Evolutionary conservation across 306 rosid genomes (phyloP).

Genomic region (Ceratonia siliqua): DNA sequence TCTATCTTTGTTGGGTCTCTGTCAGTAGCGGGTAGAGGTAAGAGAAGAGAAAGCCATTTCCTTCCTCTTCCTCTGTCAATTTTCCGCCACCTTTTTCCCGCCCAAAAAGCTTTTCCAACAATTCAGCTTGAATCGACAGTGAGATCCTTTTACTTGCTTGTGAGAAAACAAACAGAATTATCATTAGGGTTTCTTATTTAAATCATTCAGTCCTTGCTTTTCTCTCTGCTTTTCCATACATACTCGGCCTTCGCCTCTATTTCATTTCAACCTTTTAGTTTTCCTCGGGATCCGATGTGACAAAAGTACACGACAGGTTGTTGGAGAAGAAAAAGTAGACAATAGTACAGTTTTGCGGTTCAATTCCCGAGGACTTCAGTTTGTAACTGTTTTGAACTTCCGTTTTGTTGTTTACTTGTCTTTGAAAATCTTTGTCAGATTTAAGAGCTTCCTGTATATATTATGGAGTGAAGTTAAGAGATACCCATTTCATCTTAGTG

Average conservation of each 20-base stretch:
- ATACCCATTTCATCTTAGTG: slow-evolving; percentile 1
- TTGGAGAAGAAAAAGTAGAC: slow-evolving; percentile 18
- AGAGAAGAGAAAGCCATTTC: slow-evolving; percentile 34
- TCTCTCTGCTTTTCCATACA: slow-evolving; percentile 25
- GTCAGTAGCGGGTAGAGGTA: slow-evolving; percentile 63
- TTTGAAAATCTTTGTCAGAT: slow-evolving; percentile 42
- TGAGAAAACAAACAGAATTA: slow-evolving; percentile 6
- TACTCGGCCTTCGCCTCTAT: slow-evolving; percentile 8
- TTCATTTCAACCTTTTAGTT: slow-evolving; percentile 1
- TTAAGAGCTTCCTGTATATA: slow-evolving; percentile 24
- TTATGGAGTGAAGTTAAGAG: slow-evolving; percentile 29
- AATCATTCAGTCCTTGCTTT: slow-evolving; percentile 38
- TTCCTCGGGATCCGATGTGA: slow-evolving; percentile 58
- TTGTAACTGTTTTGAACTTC: slow-evolving; percentile 18
- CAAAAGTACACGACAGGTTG: slow-evolving; percentile 23
- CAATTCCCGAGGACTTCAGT: slow-evolving; percentile 49
- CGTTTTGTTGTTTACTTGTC: not conserved
- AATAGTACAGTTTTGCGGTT: slow-evolving; percentile 28
- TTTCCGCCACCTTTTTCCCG: slow-evolving; percentile 52
- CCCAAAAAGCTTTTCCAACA: slow-evolving; percentile 58
- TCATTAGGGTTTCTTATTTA: slow-evolving; percentile 50
- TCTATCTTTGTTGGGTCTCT: slow-evolving; percentile 40
- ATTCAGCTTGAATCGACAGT: slow-evolving; percentile 51
- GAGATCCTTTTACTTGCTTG: slow-evolving; percentile 14
- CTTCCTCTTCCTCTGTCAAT: slow-evolving; percentile 38